Percentiles rank a stretch among this genome's conserved stretches.
Evolutionary conservation across 1,284 basidiomycete genomes (phyloP).

Genomic region (Ceratobasidium theobromae): DNA sequence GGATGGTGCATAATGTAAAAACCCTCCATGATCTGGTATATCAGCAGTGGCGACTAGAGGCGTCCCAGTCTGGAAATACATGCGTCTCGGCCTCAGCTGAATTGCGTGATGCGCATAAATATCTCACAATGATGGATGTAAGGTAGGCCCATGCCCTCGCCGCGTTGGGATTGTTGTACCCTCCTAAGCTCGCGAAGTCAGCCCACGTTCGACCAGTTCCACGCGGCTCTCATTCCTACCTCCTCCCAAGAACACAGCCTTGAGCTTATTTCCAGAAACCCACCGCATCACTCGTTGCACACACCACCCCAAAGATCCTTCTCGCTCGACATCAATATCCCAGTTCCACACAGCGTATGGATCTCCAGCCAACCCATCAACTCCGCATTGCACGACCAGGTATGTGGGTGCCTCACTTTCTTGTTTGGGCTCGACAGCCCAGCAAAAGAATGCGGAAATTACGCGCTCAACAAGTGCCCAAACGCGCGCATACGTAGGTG

Average conservation of each 20-base stretch:
- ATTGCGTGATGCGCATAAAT: background rate
- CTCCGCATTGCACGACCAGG: slow-evolving; percentile 82
- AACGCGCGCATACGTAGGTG: slow-evolving; percentile 59
- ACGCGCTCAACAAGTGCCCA: slow-evolving; percentile 67
- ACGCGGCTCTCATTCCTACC: slow-evolving; percentile 47
- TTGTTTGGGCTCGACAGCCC: background rate
- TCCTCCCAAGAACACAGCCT: slow-evolving; percentile 65
- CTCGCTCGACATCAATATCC: slow-evolving; percentile 53
- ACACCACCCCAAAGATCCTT: slow-evolving; percentile 72
- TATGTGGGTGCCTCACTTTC: slow-evolving; percentile 61
- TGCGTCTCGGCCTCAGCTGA: background rate
- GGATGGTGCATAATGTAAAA: slow-evolving; percentile 71
- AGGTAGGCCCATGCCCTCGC: slow-evolving; percentile 83
- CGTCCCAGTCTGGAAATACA: slow-evolving; percentile 49
- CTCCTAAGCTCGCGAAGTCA: slow-evolving; percentile 53
- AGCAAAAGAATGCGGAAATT: slow-evolving; percentile 53
- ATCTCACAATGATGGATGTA: slow-evolving; percentile 69
- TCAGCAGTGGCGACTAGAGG: slow-evolving; percentile 58
- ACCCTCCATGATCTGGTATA: slow-evolving; percentile 71
- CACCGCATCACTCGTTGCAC: slow-evolving; percentile 60
- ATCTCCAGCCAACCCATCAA: slow-evolving; percentile 83
- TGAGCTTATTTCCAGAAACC: slow-evolving; percentile 47
- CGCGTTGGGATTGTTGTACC: slow-evolving; percentile 78
- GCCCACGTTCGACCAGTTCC: background rate
- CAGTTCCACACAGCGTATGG: slow-evolving; percentile 79